Evolutionary conservation across 345 rosid genomes (phyloP), one percentile per base, ranked within the genome.

Genomic region (Eucalyptus tenuipes): DNA sequence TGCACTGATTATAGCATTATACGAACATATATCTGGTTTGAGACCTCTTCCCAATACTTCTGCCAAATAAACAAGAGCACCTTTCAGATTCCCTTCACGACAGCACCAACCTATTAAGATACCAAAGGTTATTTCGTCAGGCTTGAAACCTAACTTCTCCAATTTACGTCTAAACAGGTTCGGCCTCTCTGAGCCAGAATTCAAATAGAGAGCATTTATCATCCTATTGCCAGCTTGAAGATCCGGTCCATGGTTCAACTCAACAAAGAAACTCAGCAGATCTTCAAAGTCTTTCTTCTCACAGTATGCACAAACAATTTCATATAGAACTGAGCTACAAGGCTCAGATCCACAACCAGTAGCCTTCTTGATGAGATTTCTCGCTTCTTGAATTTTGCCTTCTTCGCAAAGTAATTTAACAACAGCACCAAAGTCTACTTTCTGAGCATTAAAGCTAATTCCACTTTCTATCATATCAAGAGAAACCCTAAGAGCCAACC

Each of bases 281-380:
- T 97, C 97, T 89, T 95, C 97, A 89, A 94, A 97, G 86, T 97
- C 96, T 85, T 93, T 94, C 93, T 96, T 96, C 89, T 94, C 93
- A 88, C 94, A 92, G 88, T 95, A 96, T 16, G 95, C 96, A 88
- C 86, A 85, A 80, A 94, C 91, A 89, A 96, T 94, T 87, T 93
- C 93, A 88, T 95, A 91, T 55, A 92, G 66, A 87, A 92, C 89
- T 15, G 86, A 89, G 87, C 87, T 88, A 89, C 91, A 90, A 52
- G 92, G 92, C 90, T 89, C 86, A 91, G 91, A 93, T 52, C 95
- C 95, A 55, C 91, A 91, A 90, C 89, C 91, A 89, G 86, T 90
- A 66, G 92, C 91, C 94, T 94, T 95, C 92, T 93, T 94, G 64
- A 93, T 87, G 64, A 96, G 92, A 71, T 87, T 90, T 90, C 98